Evolutionary conservation across 1,284 basidiomycete species (phyloP).

Genomic region (Tylopilus orsonianus): DNA sequence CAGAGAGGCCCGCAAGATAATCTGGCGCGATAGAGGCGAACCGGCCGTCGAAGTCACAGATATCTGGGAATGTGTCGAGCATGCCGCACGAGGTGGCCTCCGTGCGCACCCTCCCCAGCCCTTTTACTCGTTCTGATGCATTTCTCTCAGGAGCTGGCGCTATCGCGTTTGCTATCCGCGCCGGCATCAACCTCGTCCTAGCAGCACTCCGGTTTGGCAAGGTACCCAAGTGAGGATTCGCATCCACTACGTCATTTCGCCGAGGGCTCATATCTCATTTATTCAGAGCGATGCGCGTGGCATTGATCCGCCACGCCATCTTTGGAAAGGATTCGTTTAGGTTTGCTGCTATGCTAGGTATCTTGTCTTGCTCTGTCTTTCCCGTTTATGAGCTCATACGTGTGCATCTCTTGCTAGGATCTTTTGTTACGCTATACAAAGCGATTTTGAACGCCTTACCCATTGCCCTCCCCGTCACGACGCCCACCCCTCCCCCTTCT

Average conservation of each 20-base stretch:
- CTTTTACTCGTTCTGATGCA: neutral
- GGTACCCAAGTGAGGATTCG: slow-evolving; percentile 53
- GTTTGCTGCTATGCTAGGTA: slow-evolving; percentile 85
- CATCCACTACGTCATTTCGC: neutral
- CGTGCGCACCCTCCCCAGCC: slow-evolving; percentile 50
- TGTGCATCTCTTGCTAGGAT: slow-evolving; percentile 43
- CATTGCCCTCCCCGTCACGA: slow-evolving; percentile 58
- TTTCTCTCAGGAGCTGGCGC: slow-evolving; percentile 65
- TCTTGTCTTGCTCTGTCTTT: slow-evolving; percentile 17
- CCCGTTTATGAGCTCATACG: neutral
- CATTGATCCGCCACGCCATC: slow-evolving; percentile 71
- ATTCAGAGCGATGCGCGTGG: slow-evolving; percentile 50
- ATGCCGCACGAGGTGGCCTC: slow-evolving; percentile 73
- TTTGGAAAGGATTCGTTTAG: slow-evolving; percentile 79
- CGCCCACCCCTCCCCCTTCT: slow-evolving; percentile 36
- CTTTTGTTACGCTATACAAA: slow-evolving; percentile 82
- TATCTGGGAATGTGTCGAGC: slow-evolving; percentile 68
- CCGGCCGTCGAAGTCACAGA: slow-evolving; percentile 68
- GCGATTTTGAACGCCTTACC: slow-evolving; percentile 82
- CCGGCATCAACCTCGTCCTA: slow-evolving; percentile 78
- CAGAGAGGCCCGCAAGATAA: slow-evolving; percentile 68
- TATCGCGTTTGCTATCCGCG: slow-evolving; percentile 77
- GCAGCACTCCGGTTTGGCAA: slow-evolving; percentile 67
- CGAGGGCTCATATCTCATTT: neutral
- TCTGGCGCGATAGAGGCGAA: slow-evolving; percentile 85